These are phyloP conservation scores for Ceratocystis albifundus DNA, from an alignment of 2,329 filamentous ascomycete genomes.

Conservation along the genomic window DNA sequence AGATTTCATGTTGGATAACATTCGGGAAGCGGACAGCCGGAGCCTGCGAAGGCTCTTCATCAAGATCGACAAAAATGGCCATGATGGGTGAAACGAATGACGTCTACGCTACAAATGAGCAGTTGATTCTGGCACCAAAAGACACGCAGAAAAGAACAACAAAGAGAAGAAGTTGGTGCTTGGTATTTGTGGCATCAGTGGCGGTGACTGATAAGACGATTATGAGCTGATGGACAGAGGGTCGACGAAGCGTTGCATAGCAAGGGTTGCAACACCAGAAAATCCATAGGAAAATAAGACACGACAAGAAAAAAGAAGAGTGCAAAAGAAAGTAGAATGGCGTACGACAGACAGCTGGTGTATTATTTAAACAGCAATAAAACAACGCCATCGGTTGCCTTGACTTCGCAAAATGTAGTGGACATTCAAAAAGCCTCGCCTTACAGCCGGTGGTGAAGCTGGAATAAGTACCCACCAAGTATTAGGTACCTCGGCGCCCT, in stretches of 20 bases:
- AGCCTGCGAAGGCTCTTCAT: conserved; percentile 24
- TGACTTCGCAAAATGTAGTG: background rate
- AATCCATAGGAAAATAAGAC: background rate
- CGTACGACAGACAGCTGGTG: background rate
- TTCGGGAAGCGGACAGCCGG: conserved; percentile 16
- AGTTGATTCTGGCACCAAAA: background rate
- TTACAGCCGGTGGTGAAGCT: background rate
- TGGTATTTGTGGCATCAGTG: background rate
- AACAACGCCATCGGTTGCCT: background rate
- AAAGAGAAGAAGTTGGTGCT: background rate
- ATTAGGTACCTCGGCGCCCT: background rate
- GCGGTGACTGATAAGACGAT: conserved; percentile 11
- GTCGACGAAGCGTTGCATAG: background rate
- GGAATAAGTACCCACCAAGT: background rate
- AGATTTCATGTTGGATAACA: conserved; percentile 17
- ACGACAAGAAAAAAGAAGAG: background rate
- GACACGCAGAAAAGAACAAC: background rate
- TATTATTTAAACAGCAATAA: background rate
- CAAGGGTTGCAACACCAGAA: background rate
- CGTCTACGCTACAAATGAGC: background rate
- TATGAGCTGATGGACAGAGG: background rate
- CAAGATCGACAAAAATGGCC: conserved; percentile 27
- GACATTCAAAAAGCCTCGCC: background rate
- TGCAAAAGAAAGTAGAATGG: background rate
- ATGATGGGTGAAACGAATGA: conserved; percentile 12